Conservation (phyloP, 495 filamentous ascomycete species). For the Penicillium paradoxum region DNA sequence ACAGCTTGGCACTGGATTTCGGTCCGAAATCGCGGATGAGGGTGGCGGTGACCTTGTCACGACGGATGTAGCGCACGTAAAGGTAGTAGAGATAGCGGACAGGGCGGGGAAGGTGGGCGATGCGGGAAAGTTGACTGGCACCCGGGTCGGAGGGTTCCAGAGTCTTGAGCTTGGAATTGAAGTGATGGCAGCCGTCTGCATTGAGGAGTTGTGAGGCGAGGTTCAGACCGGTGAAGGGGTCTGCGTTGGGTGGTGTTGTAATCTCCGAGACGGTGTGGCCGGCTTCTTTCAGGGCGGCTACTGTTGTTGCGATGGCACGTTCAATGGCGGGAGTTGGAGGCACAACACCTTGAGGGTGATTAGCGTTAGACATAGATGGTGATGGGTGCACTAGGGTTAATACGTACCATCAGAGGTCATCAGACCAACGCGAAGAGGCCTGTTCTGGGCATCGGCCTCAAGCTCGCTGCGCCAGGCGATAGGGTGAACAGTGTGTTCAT, state of each 20-base stretch:
- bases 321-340: constrained; percentile 80
- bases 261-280: constrained; percentile 79
- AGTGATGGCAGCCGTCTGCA: constrained; percentile 80
- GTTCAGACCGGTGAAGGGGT: constrained; percentile 66
- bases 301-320: constrained; percentile 68
- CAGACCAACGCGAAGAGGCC: constrained; percentile 68
- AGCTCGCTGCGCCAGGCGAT: constrained; percentile 68
- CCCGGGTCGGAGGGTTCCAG: constrained; percentile 81
- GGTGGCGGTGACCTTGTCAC: constrained; percentile 73
- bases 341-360: constrained; percentile 54
- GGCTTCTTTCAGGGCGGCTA: constrained; percentile 57
- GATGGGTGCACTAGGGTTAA: not conserved
- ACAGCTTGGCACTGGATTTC: constrained; percentile 69
- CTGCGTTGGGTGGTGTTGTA: constrained; percentile 51
- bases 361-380: not conserved
- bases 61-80: constrained; percentile 76
- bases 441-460: constrained; percentile 52
- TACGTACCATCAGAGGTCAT: constrained; percentile 66
- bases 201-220: constrained; percentile 84
- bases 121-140: constrained; percentile 63
- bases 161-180: constrained; percentile 65
- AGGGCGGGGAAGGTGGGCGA: constrained; percentile 68
- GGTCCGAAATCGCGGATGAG: constrained; percentile 66
- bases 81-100: constrained; percentile 84
- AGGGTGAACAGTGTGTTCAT: constrained; percentile 82